phyloP scores from a whole-genome alignment of 352 stramenopile species.

The Globisporangium nunn region DNA sequence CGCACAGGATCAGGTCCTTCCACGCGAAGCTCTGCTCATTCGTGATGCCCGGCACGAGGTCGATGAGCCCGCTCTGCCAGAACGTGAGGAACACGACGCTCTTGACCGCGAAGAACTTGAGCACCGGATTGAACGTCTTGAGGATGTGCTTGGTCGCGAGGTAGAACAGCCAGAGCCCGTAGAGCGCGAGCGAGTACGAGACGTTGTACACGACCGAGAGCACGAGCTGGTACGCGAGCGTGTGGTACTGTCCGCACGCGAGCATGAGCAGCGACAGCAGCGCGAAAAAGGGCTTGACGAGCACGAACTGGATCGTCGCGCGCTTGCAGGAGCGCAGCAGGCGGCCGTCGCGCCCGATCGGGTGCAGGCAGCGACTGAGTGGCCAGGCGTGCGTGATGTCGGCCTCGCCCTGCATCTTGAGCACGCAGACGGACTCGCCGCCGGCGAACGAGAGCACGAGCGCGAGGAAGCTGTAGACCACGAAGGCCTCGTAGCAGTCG shows the following conservation, averaged over 20 bases:
- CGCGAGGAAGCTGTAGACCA: constrained; percentile 90
- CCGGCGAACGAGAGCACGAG: constrained; percentile 86
- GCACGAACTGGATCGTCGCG: constrained; percentile 89
- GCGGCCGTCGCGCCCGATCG: constrained; percentile 72
- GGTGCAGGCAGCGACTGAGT: constrained; percentile 61
- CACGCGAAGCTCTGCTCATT: constrained; percentile 82
- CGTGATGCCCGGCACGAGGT: constrained; percentile 79
- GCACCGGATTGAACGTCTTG: constrained; percentile 77
- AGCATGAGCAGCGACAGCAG: constrained; percentile 83
- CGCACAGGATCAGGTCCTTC: constrained; percentile 88
- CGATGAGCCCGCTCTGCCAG: constrained; percentile 86
- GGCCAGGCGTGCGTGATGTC: constrained; percentile 81
- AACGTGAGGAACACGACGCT: constrained; percentile 91
- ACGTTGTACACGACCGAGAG: constrained; percentile 88
- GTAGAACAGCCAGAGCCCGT: constrained; percentile 89
- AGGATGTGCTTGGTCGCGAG: constrained; percentile 82
- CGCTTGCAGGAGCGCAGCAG: constrained; percentile 87
- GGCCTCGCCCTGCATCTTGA: constrained; percentile 82
- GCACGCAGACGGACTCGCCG: constrained; percentile 83
- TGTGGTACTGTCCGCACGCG: constrained; percentile 66
- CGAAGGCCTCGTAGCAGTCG: constrained; percentile 91
- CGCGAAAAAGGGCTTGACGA: constrained; percentile 88
- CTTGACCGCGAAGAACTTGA: constrained; percentile 93
- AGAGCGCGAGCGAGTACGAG: constrained; percentile 87
- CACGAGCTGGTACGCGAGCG: constrained; percentile 71